phyloP scores from a whole-genome alignment of 202 grass and related monocot species.

The Carex sylvatica region DNA sequence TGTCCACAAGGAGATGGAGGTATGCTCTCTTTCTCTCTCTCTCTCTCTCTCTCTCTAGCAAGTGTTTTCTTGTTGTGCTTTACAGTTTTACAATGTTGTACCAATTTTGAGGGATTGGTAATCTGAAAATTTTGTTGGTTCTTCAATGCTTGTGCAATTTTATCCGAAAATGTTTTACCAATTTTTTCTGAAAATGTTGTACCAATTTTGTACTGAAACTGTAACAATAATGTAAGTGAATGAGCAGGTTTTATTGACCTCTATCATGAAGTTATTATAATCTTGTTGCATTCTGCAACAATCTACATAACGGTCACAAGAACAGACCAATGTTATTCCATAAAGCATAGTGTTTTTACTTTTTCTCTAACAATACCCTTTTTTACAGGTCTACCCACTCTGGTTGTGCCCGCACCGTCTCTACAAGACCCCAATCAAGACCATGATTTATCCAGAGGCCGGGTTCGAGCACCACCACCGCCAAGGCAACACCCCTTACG shows the following conservation, averaged over 20 bases:
- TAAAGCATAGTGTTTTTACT: not conserved
- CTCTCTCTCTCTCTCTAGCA: not conserved
- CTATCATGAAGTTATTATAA: not conserved
- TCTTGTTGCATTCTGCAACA: not conserved
- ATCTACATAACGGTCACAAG: not conserved
- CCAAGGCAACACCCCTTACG: conserved; percentile 75
- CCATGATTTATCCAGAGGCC: conserved; percentile 74
- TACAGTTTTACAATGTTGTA: not conserved
- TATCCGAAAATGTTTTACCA: not conserved
- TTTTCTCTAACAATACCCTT: not conserved
- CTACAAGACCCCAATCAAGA: conserved; percentile 81
- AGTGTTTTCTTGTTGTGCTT: not conserved
- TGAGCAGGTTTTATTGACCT: not conserved
- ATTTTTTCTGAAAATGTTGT: not conserved
- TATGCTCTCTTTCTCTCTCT: conserved; percentile 7
- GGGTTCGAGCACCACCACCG: conserved; percentile 75
- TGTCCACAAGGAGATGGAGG: conserved; percentile 86
- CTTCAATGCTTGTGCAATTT: not conserved
- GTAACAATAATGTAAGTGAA: not conserved
- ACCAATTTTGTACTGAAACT: not conserved
- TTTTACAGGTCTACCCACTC: conserved; percentile 63
- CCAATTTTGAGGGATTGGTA: not conserved
- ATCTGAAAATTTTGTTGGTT: conserved; percentile 4
- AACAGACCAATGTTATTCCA: not conserved
- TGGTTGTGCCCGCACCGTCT: conserved; percentile 89